Percentiles rank a stretch among this genome's conserved stretches.
Evolutionary conservation across 345 rosid genomes (phyloP).

Genomic region (Melastoma malabathricum): DNA sequence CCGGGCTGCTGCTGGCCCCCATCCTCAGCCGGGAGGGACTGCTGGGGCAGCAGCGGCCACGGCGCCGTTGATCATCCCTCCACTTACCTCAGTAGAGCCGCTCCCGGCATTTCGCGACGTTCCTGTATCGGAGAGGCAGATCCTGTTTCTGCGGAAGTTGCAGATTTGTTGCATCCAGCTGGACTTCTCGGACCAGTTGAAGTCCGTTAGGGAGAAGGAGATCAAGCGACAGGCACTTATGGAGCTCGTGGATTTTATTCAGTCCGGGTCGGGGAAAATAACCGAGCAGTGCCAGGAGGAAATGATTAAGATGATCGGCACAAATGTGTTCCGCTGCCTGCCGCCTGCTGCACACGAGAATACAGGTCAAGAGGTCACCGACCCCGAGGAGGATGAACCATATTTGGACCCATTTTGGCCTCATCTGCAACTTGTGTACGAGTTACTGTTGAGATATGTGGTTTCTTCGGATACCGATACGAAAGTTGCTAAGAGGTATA

Average conservation of each 20-base stretch:
- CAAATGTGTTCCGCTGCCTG: slow-evolving; percentile 37
- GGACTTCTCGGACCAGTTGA: slow-evolving; percentile 24
- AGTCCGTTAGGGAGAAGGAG: slow-evolving; percentile 29
- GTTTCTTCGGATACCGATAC: slow-evolving; percentile 38
- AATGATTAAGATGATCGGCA: slow-evolving; percentile 32
- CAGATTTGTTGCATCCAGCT: slow-evolving; percentile 35
- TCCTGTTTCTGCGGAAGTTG: slow-evolving; percentile 31
- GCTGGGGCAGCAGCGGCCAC: background rate
- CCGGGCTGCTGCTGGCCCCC: slow-evolving; percentile 9
- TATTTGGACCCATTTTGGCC: slow-evolving; percentile 41
- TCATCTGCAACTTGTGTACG: slow-evolving; percentile 43
- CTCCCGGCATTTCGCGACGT: slow-evolving; percentile 37
- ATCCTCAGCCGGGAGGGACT: slow-evolving; percentile 4
- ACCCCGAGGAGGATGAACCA: slow-evolving; percentile 43
- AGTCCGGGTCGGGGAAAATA: slow-evolving; percentile 38
- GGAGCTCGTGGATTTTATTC: slow-evolving; percentile 45
- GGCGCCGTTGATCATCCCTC: slow-evolving; percentile 10
- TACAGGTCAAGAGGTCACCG: slow-evolving; percentile 29
- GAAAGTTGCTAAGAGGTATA: slow-evolving; percentile 38
- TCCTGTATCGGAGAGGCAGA: slow-evolving; percentile 23
- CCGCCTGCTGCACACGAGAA: slow-evolving; percentile 41
- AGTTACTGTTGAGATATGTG: slow-evolving; percentile 29
- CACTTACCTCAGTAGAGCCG: slow-evolving; percentile 19
- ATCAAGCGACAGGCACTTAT: slow-evolving; percentile 32
- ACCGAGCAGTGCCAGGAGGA: slow-evolving; percentile 31